Conservation (phyloP, 2,329 filamentous ascomycete species). For the Fusarium armeniacum region DNA sequence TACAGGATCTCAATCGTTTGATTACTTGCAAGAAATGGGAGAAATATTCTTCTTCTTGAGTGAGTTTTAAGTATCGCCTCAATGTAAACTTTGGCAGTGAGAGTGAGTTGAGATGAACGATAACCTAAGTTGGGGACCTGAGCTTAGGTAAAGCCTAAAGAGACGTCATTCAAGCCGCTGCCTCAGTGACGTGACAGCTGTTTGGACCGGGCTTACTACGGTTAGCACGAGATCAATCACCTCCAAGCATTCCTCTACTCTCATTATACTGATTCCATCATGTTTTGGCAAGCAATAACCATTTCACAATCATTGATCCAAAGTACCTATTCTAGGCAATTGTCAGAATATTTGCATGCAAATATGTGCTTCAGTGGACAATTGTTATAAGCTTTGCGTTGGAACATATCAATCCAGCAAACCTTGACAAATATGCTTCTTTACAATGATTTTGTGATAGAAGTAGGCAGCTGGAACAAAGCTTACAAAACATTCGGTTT, state of each 20-base stretch:
- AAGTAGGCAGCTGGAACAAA: too few species aligned
- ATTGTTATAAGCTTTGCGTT: neutral
- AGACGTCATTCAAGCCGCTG: conserved; percentile 50
- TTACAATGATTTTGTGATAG: too few species aligned
- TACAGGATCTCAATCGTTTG: neutral
- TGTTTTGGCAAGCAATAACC: neutral
- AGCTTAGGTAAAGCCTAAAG: conserved; percentile 34
- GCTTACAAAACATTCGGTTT: too few species aligned
- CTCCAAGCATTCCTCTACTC: neutral
- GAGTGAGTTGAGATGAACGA: conserved; percentile 4
- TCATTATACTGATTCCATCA: neutral
- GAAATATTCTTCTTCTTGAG: neutral
- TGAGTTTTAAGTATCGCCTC: neutral
- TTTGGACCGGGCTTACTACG: conserved; percentile 45
- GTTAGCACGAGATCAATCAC: conserved; percentile 29
- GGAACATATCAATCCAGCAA: neutral
- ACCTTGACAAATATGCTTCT: neutral
- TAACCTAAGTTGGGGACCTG: neutral
- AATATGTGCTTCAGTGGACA: neutral
- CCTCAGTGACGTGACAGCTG: conserved; percentile 41
- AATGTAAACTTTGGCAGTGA: neutral
- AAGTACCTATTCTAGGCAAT: too few species aligned
- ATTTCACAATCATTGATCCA: neutral
- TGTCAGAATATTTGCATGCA: neutral
- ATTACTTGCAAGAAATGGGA: neutral